These are phyloP conservation scores for Mrakia blollopis DNA, from an alignment of 768 basidiomycete species.

Conservation along the genomic window DNA sequence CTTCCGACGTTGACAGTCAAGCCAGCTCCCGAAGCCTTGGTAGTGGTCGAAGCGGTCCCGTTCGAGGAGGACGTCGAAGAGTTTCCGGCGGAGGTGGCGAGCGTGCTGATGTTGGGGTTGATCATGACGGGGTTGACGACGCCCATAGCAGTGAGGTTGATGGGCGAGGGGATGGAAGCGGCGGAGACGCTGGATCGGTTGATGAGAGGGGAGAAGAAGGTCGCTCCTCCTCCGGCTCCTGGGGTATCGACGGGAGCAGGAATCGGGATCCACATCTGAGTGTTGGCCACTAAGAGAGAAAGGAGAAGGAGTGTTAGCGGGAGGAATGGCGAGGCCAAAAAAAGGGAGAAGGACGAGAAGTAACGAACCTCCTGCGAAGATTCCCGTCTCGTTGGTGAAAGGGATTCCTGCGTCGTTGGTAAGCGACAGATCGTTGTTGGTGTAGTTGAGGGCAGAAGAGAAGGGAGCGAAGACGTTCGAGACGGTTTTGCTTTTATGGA, in stretches of 20 bases:
- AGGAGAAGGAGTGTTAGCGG: neutral
- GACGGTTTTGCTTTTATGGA: conserved; percentile 37
- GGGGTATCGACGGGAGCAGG: conserved; percentile 13
- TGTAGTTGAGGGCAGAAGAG: conserved; percentile 46
- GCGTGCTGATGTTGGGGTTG: conserved; percentile 7
- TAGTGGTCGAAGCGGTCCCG: neutral
- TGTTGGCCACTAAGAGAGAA: neutral
- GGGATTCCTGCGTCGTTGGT: conserved; percentile 42
- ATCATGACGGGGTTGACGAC: conserved; percentile 19
- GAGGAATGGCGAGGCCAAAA: neutral
- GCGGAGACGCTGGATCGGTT: neutral
- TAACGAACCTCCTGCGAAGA: conserved; percentile 44
- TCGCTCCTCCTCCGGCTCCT: conserved; percentile 18
- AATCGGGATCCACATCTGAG: conserved; percentile 3
- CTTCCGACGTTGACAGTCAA: neutral
- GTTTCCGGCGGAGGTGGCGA: neutral
- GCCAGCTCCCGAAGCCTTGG: neutral
- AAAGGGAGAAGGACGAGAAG: neutral
- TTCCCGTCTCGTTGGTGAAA: conserved; percentile 48
- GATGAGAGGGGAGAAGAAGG: conserved; percentile 8
- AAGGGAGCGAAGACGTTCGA: conserved; percentile 56
- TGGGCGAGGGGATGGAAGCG: neutral
- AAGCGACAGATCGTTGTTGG: conserved; percentile 49
- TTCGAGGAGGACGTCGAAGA: conserved; percentile 41
- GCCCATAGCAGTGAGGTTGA: conserved; percentile 17